Conservation (phyloP, 2,329 filamentous ascomycete genomes). For the Trichophyton benhamiae region DNA sequence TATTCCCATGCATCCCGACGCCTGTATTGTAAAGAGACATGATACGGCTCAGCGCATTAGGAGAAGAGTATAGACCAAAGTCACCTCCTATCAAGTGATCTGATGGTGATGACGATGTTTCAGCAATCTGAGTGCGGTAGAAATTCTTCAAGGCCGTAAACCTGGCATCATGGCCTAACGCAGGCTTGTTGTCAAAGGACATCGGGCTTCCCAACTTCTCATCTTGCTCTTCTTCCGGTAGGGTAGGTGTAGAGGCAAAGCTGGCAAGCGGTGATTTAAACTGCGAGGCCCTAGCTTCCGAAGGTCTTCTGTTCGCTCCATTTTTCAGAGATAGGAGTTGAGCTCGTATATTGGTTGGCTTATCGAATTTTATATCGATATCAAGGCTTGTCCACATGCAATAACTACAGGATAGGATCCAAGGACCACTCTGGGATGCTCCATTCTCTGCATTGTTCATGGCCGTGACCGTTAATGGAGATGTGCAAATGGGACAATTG, state of each 20-base stretch:
- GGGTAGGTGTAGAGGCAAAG: slow-evolving; percentile 18
- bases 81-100: slow-evolving; percentile 40
- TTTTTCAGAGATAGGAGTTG: slow-evolving; percentile 62
- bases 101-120: slow-evolving; percentile 42
- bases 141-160: slow-evolving; percentile 66
- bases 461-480: slow-evolving; percentile 62
- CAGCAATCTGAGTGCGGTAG: slow-evolving; percentile 66
- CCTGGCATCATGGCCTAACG: slow-evolving; percentile 51
- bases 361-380: slow-evolving; percentile 80
- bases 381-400: slow-evolving; percentile 89
- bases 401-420: slow-evolving; percentile 73
- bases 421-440: slow-evolving; percentile 45
- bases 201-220: slow-evolving; percentile 16
- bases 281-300: slow-evolving; percentile 22
- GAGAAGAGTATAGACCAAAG: slow-evolving; percentile 51
- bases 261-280: slow-evolving; percentile 29
- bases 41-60: slow-evolving; percentile 70
- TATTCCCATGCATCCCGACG: slow-evolving; percentile 41
- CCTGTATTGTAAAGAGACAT: slow-evolving; percentile 73
- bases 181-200: slow-evolving; percentile 26
- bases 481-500: slow-evolving; percentile 80
- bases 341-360: slow-evolving; percentile 69
- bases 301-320: slow-evolving; percentile 28
- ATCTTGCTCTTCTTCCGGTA: slow-evolving; percentile 19
- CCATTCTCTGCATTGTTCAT: slow-evolving; percentile 45